Evolutionary conservation across 331 rosid species (phyloP), one percentile per base, ranked within the genome.

Genomic region (Spiraea crenata): DNA sequence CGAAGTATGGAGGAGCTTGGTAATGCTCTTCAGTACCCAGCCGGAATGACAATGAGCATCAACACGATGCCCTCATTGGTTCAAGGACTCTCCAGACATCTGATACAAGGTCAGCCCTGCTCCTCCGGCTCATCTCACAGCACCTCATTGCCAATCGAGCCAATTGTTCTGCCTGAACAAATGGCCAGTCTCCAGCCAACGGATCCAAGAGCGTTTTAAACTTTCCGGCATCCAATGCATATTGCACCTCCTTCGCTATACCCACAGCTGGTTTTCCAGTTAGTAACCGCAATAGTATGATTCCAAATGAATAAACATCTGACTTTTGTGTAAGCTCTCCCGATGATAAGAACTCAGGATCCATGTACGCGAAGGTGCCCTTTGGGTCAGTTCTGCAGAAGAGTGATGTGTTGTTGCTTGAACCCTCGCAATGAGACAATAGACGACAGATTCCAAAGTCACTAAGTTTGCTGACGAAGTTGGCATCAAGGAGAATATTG

Each of bases 221-320:
- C 41, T 81, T 80, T 73, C 96, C 90, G 31, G 48, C 41, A 52
- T 79, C 83, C 65, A 91, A 63, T 49, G 87, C 88, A 69, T 44
- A 70, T 56, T 85, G 76, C 67, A 91, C 96, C 52, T 85, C 93
- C 82, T 79, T 83, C 20, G 65, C 15, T 74, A 95, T 82, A 58
- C 93, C 83, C 72, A 91, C 39, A 61, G 96, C 93, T 52, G 88
- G 71, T 73, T 47, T 89, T 44, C 99, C 97, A 15, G 99, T 86
- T 74, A 95, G 25, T 60, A 95, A 70, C 52, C 79, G 83, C 17
- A 91, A 70, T 5, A 95, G 71, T 73, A 95, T 80, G 65, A 95
- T 83, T 76, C 99, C 99, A 65, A 91, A 95, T 7, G 99, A 95
- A 77, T 91, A 95, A 67, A 91, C 87, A 76, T 95, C 99, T 1